These are phyloP conservation scores for Emericellopsis cladophorae DNA, from an alignment of 2,329 filamentous ascomycete species.

Conservation along the genomic window DNA sequence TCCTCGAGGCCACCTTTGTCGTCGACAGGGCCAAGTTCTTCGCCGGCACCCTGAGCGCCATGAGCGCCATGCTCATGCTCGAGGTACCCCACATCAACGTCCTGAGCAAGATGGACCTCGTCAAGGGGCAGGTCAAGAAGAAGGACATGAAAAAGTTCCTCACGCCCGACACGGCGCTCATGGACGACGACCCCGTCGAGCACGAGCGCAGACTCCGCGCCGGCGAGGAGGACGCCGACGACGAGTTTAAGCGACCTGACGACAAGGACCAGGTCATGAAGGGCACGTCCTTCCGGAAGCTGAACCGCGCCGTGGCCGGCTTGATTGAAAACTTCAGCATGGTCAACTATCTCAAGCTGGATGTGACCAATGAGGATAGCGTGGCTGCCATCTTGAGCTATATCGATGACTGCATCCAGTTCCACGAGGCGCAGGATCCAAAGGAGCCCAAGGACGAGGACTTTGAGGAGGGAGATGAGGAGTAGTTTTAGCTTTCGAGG, in stretches of 20 bases:
- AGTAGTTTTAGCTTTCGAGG: slow-evolving; percentile 2
- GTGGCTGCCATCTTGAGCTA: slow-evolving; percentile 75
- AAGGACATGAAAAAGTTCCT: slow-evolving; percentile 83
- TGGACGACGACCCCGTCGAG: slow-evolving; percentile 67
- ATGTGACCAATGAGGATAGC: slow-evolving; percentile 86
- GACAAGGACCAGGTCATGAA: slow-evolving; percentile 62
- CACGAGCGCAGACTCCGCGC: slow-evolving; percentile 18
- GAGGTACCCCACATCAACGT: slow-evolving; percentile 96
- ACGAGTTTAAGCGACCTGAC: slow-evolving; percentile 46
- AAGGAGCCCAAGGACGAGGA: slow-evolving; percentile 60
- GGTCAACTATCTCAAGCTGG: slow-evolving; percentile 86
- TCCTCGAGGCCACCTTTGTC: slow-evolving; percentile 91
- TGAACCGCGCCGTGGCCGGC: slow-evolving; percentile 80
- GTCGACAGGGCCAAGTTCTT: slow-evolving; percentile 97
- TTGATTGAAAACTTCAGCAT: slow-evolving; percentile 97
- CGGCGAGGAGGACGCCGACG: slow-evolving; percentile 29
- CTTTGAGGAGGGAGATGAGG: slow-evolving; percentile 23
- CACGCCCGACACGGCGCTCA: slow-evolving; percentile 68
- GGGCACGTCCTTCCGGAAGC: slow-evolving; percentile 65
- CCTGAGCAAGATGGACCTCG: slow-evolving; percentile 93
- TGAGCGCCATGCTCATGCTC: slow-evolving; percentile 98
- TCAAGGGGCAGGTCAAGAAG: slow-evolving; percentile 79
- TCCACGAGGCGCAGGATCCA: slow-evolving; percentile 85
- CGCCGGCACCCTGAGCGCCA: slow-evolving; percentile 84
- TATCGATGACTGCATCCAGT: slow-evolving; percentile 90